These are phyloP conservation scores for Ramaria sp. DNA, from an alignment of 768 basidiomycete genomes.

Conservation along the genomic window DNA sequence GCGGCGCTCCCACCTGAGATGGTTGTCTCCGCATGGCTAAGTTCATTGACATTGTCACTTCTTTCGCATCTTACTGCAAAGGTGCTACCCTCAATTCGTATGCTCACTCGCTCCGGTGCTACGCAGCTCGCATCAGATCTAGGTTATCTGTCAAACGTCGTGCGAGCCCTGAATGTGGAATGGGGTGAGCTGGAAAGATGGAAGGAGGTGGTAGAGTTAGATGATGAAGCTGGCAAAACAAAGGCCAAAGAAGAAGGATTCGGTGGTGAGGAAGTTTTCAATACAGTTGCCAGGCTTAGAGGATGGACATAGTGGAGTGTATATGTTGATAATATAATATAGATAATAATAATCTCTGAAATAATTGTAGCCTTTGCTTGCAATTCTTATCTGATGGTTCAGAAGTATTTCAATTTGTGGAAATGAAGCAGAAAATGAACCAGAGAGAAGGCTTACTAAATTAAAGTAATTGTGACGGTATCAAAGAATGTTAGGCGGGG, in stretches of 20 bases:
- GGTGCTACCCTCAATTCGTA: slow-evolving; percentile 61
- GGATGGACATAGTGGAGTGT: slow-evolving; percentile 12
- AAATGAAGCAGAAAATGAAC: no score
- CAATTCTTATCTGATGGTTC: no score
- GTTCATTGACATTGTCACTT: slow-evolving; percentile 76
- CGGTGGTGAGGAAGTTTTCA: slow-evolving; percentile 9
- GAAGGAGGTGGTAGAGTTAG: slow-evolving; percentile 58
- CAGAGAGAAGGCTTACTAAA: no score
- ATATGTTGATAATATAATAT: no score
- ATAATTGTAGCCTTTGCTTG: no score
- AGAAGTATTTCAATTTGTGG: no score
- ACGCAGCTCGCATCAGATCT: slow-evolving; percentile 82
- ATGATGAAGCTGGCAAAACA: slow-evolving; percentile 28
- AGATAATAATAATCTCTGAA: no score
- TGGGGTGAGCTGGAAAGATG: slow-evolving; percentile 69
- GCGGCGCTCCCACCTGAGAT: slow-evolving; percentile 54
- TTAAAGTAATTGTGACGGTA: no score
- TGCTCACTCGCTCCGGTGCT: slow-evolving; percentile 54
- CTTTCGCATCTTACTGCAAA: slow-evolving; percentile 58
- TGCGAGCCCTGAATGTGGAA: slow-evolving; percentile 83
- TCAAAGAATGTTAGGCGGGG: no score
- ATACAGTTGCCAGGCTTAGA: slow-evolving; percentile 13
- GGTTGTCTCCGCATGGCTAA: slow-evolving; percentile 85
- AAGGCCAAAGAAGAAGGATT: background rate
- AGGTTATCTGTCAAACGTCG: slow-evolving; percentile 84